These are phyloP conservation scores for Ceratopteris richardii DNA, from an alignment of 75 land plant species.

Conservation along the genomic window DNA sequence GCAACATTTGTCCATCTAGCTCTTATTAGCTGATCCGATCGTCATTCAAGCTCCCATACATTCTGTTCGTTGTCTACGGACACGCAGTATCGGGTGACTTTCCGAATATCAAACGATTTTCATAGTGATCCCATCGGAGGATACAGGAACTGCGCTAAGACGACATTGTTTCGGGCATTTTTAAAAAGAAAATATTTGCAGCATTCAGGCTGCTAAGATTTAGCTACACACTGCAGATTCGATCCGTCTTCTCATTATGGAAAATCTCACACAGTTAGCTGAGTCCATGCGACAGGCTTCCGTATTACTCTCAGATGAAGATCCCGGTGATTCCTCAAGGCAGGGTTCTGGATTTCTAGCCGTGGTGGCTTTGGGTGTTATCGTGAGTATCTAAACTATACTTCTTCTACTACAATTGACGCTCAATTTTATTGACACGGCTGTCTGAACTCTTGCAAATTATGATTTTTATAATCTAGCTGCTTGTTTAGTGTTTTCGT, in stretches of 20 bases:
- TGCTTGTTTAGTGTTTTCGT: not conserved
- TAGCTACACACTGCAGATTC: not conserved
- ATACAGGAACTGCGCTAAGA: too few species aligned
- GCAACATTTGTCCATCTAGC: too few species aligned
- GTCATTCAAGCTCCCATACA: too few species aligned
- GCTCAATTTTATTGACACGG: not conserved
- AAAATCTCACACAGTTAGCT: slow-evolving; percentile 67
- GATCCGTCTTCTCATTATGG: slow-evolving; percentile 47
- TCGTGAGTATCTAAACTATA: slow-evolving; percentile 40
- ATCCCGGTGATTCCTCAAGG: slow-evolving; percentile 57
- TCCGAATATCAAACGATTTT: not conserved
- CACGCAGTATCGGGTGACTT: not conserved
- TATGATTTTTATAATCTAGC: not conserved
- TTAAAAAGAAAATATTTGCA: not conserved
- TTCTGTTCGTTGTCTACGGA: too few species aligned
- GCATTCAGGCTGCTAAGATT: not conserved
- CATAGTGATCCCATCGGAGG: not conserved
- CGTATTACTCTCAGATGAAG: slow-evolving; percentile 71
- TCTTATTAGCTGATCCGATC: too few species aligned
- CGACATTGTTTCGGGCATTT: not conserved
- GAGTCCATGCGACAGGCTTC: slow-evolving; percentile 94
- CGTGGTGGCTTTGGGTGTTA: slow-evolving; percentile 88
- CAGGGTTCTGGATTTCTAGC: slow-evolving; percentile 72
- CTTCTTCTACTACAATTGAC: not conserved
- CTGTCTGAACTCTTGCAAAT: not conserved